phyloP scores from a whole-genome alignment of 2,329 filamentous ascomycete genomes.

The Diplodia corticola region DNA sequence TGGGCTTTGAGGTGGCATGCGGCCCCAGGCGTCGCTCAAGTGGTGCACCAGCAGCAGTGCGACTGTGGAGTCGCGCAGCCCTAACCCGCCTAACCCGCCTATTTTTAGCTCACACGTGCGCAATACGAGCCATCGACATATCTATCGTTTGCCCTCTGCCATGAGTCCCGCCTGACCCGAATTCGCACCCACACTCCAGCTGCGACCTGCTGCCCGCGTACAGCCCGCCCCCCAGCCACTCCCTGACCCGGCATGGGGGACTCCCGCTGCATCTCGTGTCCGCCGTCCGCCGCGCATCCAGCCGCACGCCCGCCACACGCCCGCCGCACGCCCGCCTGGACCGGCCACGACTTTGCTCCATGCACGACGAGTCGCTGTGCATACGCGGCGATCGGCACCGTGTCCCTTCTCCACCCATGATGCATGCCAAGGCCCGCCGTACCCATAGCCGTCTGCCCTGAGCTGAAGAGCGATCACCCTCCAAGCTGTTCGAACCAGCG shows the following conservation, averaged over 20 bases:
- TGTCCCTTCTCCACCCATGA: neutral
- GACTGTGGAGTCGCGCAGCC: constrained; percentile 19
- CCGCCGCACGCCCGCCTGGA: neutral
- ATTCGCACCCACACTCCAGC: neutral
- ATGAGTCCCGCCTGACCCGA: constrained; percentile 10
- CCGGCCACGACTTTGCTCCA: neutral
- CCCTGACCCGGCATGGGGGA: neutral
- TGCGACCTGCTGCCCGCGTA: neutral
- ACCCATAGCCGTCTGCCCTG: neutral
- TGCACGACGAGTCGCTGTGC: too few species aligned
- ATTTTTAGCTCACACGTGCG: constrained; percentile 2
- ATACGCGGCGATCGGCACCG: neutral
- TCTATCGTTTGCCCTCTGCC: constrained; percentile 5
- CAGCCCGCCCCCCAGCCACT: neutral
- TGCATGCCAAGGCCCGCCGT: neutral
- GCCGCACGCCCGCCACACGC: neutral
- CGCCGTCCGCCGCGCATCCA: neutral
- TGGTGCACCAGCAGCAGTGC: constrained; percentile 9
- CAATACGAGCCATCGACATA: constrained; percentile 13
- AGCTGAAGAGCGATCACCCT: neutral
- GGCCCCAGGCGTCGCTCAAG: neutral
- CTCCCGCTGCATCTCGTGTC: neutral
- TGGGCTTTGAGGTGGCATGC: neutral
- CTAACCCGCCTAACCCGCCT: neutral
- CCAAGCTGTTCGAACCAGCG: neutral